A percentile compares a stretch with the other conserved stretches of the same genome.
These are phyloP conservation scores for Parasarocladium wereldwijsianum DNA, from an alignment of 2,329 filamentous ascomycete genomes.

Conservation along the genomic window DNA sequence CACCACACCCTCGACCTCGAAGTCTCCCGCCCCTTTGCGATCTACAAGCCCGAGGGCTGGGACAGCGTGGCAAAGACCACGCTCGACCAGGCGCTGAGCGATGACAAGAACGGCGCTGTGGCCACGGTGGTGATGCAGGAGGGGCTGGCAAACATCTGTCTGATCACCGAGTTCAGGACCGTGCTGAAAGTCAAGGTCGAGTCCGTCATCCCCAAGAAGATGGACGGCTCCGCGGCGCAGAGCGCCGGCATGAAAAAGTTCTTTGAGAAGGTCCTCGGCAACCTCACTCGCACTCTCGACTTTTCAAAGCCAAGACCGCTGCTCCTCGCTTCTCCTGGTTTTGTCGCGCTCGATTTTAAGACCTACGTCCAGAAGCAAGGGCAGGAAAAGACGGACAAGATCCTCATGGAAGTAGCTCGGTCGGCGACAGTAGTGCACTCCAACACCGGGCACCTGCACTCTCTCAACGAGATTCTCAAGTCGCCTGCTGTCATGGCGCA, in stretches of 20 bases:
- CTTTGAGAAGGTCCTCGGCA: constrained; percentile 62
- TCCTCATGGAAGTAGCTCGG: constrained; percentile 45
- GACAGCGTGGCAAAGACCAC: constrained; percentile 74
- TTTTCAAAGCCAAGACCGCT: constrained; percentile 56
- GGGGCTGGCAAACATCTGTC: constrained; percentile 66
- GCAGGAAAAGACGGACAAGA: constrained; percentile 47
- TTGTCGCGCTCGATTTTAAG: constrained; percentile 68
- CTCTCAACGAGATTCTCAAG: constrained; percentile 73
- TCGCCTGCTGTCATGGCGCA: constrained; percentile 63
- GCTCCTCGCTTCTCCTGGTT: constrained; percentile 79
- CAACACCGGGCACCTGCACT: constrained; percentile 74
- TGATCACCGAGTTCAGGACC: constrained; percentile 69
- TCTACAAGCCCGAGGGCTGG: constrained; percentile 84
- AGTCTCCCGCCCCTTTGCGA: constrained; percentile 70
- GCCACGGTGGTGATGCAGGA: constrained; percentile 93
- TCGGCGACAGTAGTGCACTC: constrained; percentile 65
- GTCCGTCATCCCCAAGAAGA: constrained; percentile 51
- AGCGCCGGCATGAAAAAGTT: constrained; percentile 59
- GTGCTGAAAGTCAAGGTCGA: constrained; percentile 52
- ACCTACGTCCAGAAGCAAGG: constrained; percentile 54
- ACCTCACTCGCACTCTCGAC: constrained; percentile 65
- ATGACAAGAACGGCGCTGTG: constrained; percentile 66
- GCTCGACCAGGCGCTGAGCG: constrained; percentile 63
- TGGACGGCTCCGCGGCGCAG: constrained; percentile 48
- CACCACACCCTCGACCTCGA: constrained; percentile 64